These are phyloP conservation scores for Halophytophthora polymorphica DNA, from an alignment of 352 stramenopile species.

Conservation along the genomic window DNA sequence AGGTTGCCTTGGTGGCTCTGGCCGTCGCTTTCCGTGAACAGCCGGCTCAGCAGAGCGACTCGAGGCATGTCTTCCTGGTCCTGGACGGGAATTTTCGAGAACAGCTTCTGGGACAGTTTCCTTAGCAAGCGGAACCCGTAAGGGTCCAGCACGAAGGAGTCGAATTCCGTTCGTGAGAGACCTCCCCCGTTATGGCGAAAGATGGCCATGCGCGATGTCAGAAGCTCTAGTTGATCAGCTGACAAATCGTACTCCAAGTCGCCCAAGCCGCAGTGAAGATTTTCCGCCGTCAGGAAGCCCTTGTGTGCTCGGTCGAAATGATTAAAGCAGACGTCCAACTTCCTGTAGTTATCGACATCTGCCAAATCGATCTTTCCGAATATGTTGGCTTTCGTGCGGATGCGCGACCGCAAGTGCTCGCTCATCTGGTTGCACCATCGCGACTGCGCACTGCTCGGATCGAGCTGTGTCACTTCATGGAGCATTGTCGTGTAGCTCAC, in stretches of 20 bases:
- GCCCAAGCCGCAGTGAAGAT: constrained; percentile 32
- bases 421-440: constrained; percentile 23
- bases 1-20: constrained; percentile 24
- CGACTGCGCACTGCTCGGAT: constrained; percentile 5
- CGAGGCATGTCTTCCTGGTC: constrained; percentile 24
- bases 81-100: constrained; percentile 12
- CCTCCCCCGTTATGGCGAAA: constrained; percentile 36
- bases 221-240: constrained; percentile 26
- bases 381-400: constrained; percentile 34
- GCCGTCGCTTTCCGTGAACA: constrained; percentile 38
- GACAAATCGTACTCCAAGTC: constrained; percentile 44
- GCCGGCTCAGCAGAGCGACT: constrained; percentile 47
- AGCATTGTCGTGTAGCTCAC: constrained; percentile 45
- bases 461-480: constrained; percentile 8
- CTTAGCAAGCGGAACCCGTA: constrained; percentile 30
- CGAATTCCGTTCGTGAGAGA: constrained; percentile 75
- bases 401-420: constrained; percentile 43
- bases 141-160: constrained; percentile 71
- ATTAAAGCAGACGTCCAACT: constrained; percentile 48
- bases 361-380: constrained; percentile 27
- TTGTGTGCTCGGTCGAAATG: constrained; percentile 64
- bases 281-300: constrained; percentile 42
- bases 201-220: constrained; percentile 40
- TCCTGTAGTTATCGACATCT: constrained; percentile 21
- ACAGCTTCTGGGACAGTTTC: constrained; percentile 33